phyloP scores from a whole-genome alignment of 257 asterid species.

The Solanum chaucha region DNA sequence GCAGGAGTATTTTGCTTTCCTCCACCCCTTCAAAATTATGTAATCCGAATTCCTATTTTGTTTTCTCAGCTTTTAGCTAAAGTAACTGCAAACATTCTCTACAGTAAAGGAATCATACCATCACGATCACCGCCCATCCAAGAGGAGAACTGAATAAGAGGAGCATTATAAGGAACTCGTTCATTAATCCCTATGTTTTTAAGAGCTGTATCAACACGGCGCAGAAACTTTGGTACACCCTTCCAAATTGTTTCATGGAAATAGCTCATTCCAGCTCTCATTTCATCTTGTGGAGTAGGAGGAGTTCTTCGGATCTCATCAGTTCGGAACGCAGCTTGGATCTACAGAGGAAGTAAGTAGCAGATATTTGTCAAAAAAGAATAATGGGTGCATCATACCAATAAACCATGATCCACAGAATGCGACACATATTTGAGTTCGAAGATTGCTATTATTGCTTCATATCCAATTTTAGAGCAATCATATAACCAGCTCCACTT shows the following conservation, averaged over 20 bases:
- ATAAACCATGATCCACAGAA: neutral
- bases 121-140: conserved; percentile 62
- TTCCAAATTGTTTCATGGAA: conserved; percentile 50
- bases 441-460: neutral
- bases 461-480: neutral
- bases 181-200: conserved; percentile 38
- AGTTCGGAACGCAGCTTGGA: conserved; percentile 48
- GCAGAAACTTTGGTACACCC: conserved; percentile 41
- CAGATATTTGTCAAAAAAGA: neutral
- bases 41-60: neutral
- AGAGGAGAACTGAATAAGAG: conserved; percentile 44
- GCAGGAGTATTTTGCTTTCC: neutral
- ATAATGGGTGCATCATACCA: neutral
- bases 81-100: neutral
- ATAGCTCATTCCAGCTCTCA: conserved; percentile 55
- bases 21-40: neutral
- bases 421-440: neutral
- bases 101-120: conserved; percentile 13
- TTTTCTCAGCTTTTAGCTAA: neutral
- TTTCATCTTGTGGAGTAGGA: conserved; percentile 49
- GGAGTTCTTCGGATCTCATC: conserved; percentile 48
- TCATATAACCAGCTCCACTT: neutral
- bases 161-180: conserved; percentile 45
- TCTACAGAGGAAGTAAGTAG: conserved; percentile 1
- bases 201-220: conserved; percentile 44